Evolutionary conservation across 176 grass and related monocot species (phyloP), one percentile per base, ranked within the genome.

Genomic region (Oryza australiensis): DNA sequence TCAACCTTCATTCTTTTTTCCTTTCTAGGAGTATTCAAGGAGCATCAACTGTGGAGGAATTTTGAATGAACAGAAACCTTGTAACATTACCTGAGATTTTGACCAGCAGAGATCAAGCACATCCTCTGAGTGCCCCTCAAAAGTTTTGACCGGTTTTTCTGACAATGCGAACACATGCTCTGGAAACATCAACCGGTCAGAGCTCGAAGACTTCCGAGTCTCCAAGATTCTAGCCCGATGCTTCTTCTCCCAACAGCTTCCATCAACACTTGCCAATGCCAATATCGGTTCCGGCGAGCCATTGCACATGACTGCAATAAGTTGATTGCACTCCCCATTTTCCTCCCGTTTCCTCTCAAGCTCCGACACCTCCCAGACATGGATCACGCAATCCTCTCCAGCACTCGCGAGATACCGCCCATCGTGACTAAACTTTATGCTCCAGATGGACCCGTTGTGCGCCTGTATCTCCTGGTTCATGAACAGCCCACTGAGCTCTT

Each of bases 41-140:
- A 79, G 45, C 15, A 84, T 4, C 13, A 80, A 72, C 49, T 53
- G 38, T 33, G 5, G 13, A 35, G n/a, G 13, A 35, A 26, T 38
- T 70, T 18, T 68, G 29, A 84, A 84, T 20, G 27, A 78, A 40
- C 9, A 74, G 34, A 29, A 70, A 45, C 2, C 16, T 53, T 46
- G 53, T 20, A 53, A 80, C n/a, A 24, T 70, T 90, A 99, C 96
- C 93, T 92, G 89, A 64, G 91, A 95, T 82, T 95, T 94, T 62
- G 96, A 99, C 96, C 96, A 99, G 40, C 91, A 94, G 67, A 99
- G 96, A 81, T 99, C 96, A 33, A 99, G 96, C 60, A 99, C 93
- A 85, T 99, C 96, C 55, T 90, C 70, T 34, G 74, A 65, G 72
- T 99, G 96, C 34, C 96, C 93, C 77, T 68, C 76, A 16, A 99